Base-by-base conservation (phyloP, 371 early-diverging fungal genomes). In the Lichtheimia hyalospora region DNA sequence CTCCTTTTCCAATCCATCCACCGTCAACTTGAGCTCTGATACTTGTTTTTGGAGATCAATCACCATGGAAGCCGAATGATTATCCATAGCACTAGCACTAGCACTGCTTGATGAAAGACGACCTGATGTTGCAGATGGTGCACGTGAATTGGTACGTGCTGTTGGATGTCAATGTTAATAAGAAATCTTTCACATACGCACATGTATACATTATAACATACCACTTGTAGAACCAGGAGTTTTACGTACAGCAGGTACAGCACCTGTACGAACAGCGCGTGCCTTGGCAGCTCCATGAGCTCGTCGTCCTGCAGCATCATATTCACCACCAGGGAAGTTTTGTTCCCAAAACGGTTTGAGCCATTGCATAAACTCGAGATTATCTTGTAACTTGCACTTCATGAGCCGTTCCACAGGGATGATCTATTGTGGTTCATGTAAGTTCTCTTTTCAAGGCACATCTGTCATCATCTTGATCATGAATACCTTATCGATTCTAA, bases 311-410 rank as follows among this genome's bases (percentile, higher is more conserved):
- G 83, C 67, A 24, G 96, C 90, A 64, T 95, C 94, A 64, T 96
- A 97, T 3, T 58, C 75, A 14, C 88, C 89, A 14, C 93, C 93
- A 4, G 94, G 90, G 58, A 71, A 91, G 62, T 90, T 84, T 40
- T 79, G 75, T 59, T 95, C 95, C 95, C 94, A 95, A 63, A 70
- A 95, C 73, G 82, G 81, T 61, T 93, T 96, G 56, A 93, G 62
- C 96, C 96, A 96, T 70, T 96, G 96, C 67, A 94, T 64, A 66
- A 97, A 95, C 79, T 96, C 96, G 57, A 97, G 82, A 72, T 96
- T 97, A 73, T 97, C 98, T 76, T 96, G 96, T 72, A 96, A 92
- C 64, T 90, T 92, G 76, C 93, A 92, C 68, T 95, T 96, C 61
- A 90, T 77, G 63, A 97, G 76, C 4, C 85, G 73, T 28, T 95